phyloP scores from a whole-genome alignment of 345 rosid species.

The Ceriops zippeliana region DNA sequence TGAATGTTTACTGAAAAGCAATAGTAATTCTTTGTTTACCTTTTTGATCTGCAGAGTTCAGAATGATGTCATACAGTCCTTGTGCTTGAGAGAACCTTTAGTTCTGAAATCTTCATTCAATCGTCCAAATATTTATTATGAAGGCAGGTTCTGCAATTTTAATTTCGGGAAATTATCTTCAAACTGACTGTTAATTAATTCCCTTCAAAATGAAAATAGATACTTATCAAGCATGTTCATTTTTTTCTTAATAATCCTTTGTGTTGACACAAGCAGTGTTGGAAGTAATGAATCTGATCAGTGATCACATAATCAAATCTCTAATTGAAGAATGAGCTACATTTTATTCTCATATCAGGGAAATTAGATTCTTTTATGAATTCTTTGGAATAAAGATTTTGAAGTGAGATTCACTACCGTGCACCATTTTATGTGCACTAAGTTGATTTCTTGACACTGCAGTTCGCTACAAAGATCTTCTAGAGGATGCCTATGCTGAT shows the following conservation, averaged over 20 bases:
- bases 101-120: conserved; percentile 89
- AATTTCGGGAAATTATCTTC: too few species aligned
- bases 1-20: conserved; percentile 3
- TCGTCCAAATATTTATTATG: conserved; percentile 87
- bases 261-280: too few species aligned
- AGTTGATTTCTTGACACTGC: conserved; percentile 35
- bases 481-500: conserved; percentile 71
- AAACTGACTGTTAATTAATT: too few species aligned
- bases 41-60: conserved; percentile 65
- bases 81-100: conserved; percentile 70
- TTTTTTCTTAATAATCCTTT: too few species aligned
- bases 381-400: neutral
- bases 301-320: too few species aligned
- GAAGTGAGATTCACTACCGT: neutral
- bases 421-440: conserved; percentile 26
- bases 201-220: too few species aligned
- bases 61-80: conserved; percentile 76
- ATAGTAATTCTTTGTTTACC: neutral
- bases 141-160: conserved; percentile 43
- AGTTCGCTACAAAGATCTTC: conserved; percentile 90
- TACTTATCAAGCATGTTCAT: too few species aligned
- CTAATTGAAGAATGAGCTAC: too few species aligned
- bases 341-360: too few species aligned
- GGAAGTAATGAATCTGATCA: too few species aligned
- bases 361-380: too few species aligned